Evolutionary conservation across 179 eudicot genomes (phyloP).

Genomic region (Actinidia chinensis): DNA sequence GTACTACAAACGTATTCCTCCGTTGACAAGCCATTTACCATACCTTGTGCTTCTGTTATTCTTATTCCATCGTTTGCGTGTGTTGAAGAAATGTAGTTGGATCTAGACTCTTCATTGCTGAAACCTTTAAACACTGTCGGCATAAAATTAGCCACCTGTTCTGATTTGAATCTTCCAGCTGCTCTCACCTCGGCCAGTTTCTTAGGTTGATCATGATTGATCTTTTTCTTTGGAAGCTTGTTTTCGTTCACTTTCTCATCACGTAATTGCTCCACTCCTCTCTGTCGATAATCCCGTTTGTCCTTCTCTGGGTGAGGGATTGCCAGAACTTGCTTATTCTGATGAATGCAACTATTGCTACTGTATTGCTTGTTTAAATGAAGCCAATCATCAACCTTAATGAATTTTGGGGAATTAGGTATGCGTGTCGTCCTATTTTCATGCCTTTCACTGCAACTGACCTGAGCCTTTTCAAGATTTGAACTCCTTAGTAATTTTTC

Average conservation of each 20-base stretch:
- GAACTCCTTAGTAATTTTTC: not conserved
- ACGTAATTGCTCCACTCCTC: not conserved
- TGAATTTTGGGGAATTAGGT: conserved; percentile 11
- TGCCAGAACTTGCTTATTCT: conserved; percentile 18
- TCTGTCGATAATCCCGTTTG: conserved; percentile 1
- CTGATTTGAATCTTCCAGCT: conserved; percentile 8
- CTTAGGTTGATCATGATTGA: not conserved
- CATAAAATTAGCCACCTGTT: not conserved
- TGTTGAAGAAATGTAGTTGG: not conserved
- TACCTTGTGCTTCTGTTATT: too few relatives aligned
- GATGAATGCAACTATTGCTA: not conserved
- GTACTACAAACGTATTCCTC: conserved; percentile 4
- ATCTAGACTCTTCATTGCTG: conserved; percentile 9
- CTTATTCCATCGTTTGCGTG: not conserved
- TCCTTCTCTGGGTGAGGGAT: conserved; percentile 19
- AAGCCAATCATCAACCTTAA: conserved; percentile 22
- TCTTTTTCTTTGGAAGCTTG: not conserved
- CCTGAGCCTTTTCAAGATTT: not conserved
- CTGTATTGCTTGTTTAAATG: conserved; percentile 10
- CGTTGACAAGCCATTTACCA: not conserved
- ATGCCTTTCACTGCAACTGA: not conserved
- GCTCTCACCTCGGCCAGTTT: conserved; percentile 1
- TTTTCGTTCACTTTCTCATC: conserved; percentile 2
- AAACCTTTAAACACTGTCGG: conserved; percentile 1
- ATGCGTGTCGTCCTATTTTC: not conserved